A percentile compares a stretch with the other conserved stretches of the same genome.
These are phyloP conservation scores for Lenzites betulinus DNA, from an alignment of 768 basidiomycete species.

Conservation along the genomic window DNA sequence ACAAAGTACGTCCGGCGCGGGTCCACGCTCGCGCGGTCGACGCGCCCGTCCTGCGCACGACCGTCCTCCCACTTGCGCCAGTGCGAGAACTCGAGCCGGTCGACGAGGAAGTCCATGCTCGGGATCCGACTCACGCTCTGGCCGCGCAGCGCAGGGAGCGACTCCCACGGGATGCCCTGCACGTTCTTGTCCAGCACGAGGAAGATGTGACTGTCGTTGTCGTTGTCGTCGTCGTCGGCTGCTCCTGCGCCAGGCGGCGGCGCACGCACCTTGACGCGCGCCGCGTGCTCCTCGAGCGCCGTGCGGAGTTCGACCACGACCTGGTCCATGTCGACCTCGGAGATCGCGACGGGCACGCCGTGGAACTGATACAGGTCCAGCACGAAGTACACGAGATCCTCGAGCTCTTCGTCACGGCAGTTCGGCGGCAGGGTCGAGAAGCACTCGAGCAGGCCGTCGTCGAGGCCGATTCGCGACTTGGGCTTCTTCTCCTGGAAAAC, in stretches of 20 bases:
- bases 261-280: conserved; percentile 36
- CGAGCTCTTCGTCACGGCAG: conserved; percentile 90
- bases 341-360: conserved; percentile 83
- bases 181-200: conserved; percentile 88
- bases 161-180: conserved; percentile 94
- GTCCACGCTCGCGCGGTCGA: conserved; percentile 60
- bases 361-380: conserved; percentile 94
- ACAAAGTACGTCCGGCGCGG: conserved; percentile 76
- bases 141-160: conserved; percentile 81
- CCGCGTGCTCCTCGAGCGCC: conserved; percentile 72
- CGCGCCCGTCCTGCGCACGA: conserved; percentile 18
- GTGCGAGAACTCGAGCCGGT: conserved; percentile 69
- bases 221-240: conserved; percentile 50
- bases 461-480: conserved; percentile 54
- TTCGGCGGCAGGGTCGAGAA: conserved; percentile 82
- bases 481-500: conserved; percentile 62
- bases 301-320: conserved; percentile 83
- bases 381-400: conserved; percentile 92
- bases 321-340: conserved; percentile 91
- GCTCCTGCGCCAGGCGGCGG: conserved; percentile 37
- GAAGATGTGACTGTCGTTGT: conserved; percentile 76
- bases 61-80: conserved; percentile 36
- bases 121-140: conserved; percentile 93
- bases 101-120: conserved; percentile 82
- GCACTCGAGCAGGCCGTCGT: conserved; percentile 79